Evolutionary conservation across 768 basidiomycete species (phyloP).

Genomic region (Tricholoma sp.): DNA sequence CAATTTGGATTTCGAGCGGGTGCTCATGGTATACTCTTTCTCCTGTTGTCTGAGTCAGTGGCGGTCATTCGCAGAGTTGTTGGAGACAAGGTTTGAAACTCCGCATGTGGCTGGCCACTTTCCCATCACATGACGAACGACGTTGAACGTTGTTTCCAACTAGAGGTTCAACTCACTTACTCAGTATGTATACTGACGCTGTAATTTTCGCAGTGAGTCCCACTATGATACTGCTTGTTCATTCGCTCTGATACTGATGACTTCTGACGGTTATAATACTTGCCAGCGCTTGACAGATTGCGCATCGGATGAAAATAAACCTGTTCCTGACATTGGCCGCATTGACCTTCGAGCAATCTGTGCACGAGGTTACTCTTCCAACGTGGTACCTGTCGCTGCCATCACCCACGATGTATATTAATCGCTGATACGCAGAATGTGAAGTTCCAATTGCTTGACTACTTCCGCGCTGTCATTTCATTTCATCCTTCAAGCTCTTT

Average conservation of each 20-base stretch:
- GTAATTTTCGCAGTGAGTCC: no score
- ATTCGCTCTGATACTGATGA: no score
- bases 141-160: background rate
- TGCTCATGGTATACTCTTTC: constrained; percentile 29
- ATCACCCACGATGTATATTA: background rate
- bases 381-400: background rate
- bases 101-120: background rate
- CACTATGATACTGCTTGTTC: no score
- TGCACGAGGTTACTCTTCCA: background rate
- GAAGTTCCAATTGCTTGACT: background rate
- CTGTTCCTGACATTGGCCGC: background rate
- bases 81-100: constrained; percentile 1
- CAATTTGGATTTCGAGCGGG: constrained; percentile 40
- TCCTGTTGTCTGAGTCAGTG: background rate
- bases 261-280: no score
- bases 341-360: background rate
- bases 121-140: constrained; percentile 6
- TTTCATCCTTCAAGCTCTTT: background rate
- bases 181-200: no score
- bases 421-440: background rate
- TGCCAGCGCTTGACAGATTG: background rate
- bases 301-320: background rate
- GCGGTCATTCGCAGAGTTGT: background rate
- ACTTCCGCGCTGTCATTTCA: background rate
- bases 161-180: no score